Evolutionary conservation across 768 basidiomycete genomes (phyloP), one percentile per base, ranked within the genome.

Genomic region (Basidioascus undulatus): DNA sequence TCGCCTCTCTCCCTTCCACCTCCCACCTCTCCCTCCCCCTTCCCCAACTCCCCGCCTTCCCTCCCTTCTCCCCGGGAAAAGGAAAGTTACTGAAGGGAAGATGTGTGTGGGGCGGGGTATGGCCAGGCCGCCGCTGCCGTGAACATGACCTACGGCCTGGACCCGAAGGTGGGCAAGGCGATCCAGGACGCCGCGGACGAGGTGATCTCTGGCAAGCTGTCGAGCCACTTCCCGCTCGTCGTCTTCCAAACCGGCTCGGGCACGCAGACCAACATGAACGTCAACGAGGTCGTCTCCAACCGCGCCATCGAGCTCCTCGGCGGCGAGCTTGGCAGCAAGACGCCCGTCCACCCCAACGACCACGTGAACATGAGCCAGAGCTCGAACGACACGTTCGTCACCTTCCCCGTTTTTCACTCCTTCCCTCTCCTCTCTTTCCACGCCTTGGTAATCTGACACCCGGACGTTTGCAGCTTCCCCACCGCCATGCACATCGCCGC

Each of bases 301-400:
- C 75, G 89, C 44, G 92, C 92, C 26, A 98, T 96, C 54, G 84
- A 98, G 62, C 62, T 92, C 46, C 72, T 96, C 45, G 92, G 92
- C 6, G 92, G 92, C 15, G 68, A 86, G 61, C 66, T 94, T 42
- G 92, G 92, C 26, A 83, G 80, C 35, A 98, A 96, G 67, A 82
- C 67, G 52, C 92, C 92, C 8, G 87, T 98, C 2, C 92, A 98
- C 57, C 92, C 92, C 28, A 98, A 98, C 59, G 92, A 98, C 56
- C 92, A 98, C 61, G 87, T 94, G 52, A 98, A 98, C 65, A 89
- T 78, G 79, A 84, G 82, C 58, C 89, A 96, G 60, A 89, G 83
- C 49, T 87, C 83, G 55, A 98, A 98, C 54, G 92, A 98, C 61
- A 86, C 87, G 83, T 84, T 57, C 53, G 77, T 65, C 7, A 15